These are phyloP conservation scores for Globisporangium canariense DNA, from an alignment of 352 stramenopile genomes.

Conservation along the genomic window DNA sequence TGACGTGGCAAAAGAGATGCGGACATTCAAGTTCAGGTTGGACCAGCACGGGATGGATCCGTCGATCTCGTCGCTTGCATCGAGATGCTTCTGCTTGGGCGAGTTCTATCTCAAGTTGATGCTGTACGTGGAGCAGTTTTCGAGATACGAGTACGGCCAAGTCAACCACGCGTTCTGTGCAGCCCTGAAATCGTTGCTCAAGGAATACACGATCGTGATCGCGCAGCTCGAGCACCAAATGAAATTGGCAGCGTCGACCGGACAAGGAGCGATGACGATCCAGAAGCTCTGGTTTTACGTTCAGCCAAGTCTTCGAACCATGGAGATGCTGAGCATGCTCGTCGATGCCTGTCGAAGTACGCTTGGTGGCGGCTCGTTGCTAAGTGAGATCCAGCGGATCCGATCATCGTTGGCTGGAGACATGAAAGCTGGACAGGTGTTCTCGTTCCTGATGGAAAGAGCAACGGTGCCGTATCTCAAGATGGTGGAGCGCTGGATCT, in stretches of 20 bases:
- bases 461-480: conserved; percentile 86
- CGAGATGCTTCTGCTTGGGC: conserved; percentile 63
- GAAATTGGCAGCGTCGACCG: conserved; percentile 27
- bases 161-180: conserved; percentile 94
- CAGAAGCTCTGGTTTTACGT: conserved; percentile 93
- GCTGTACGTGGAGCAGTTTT: conserved; percentile 79
- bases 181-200: conserved; percentile 87
- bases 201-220: conserved; percentile 93
- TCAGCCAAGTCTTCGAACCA: conserved; percentile 88
- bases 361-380: conserved; percentile 86
- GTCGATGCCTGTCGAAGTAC: conserved; percentile 69
- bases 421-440: conserved; percentile 69
- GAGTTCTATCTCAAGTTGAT: conserved; percentile 78
- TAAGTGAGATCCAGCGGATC: conserved; percentile 89
- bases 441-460: conserved; percentile 81
- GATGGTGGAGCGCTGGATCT: conserved; percentile 91
- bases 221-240: conserved; percentile 87
- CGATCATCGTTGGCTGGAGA: conserved; percentile 80
- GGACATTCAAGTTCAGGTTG: conserved; percentile 59
- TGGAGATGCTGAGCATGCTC: conserved; percentile 89
- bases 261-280: conserved; percentile 55
- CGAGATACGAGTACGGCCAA: conserved; percentile 90
- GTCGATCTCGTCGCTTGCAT: conserved; percentile 65
- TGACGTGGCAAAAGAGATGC: conserved; percentile 24
- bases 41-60: conserved; percentile 79